These are phyloP conservation scores for Ramichloridium luteum DNA, from an alignment of 2,329 filamentous ascomycete species.

Conservation along the genomic window DNA sequence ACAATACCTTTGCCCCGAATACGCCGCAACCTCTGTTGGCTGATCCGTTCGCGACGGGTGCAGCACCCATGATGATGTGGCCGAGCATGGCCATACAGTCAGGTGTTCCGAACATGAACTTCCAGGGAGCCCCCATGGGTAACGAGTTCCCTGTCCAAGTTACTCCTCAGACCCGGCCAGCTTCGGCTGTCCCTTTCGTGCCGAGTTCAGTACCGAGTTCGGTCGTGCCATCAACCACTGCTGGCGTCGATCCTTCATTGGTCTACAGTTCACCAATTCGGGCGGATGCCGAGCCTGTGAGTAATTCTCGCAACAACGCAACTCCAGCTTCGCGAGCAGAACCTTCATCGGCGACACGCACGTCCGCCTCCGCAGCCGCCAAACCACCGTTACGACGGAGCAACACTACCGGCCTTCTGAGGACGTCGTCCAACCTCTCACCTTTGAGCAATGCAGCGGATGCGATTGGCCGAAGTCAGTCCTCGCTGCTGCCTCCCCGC, in stretches of 20 bases:
- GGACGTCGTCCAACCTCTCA: no score
- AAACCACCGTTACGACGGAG: conserved; percentile 28
- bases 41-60: conserved; percentile 20
- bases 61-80: conserved; percentile 12
- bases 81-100: conserved; percentile 6
- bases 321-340: no score
- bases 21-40: conserved; percentile 15
- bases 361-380: conserved; percentile 19
- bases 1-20: conserved; percentile 10
- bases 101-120: conserved; percentile 12
- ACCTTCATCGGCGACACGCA: no score
- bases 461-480: no score
- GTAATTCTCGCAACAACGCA: no score
- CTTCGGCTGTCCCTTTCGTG: conserved; percentile 14
- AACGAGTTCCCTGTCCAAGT: conserved; percentile 20
- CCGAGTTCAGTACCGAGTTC: not conserved
- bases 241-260: conserved; percentile 37
- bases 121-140: conserved; percentile 22
- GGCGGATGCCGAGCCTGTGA: no score
- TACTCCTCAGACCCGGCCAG: conserved; percentile 13
- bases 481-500: conserved; percentile 23
- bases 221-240: conserved; percentile 19
- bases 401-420: conserved; percentile 36
- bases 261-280: conserved; percentile 25
- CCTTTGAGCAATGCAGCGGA: no score